Base-by-base conservation (phyloP, 768 basidiomycete genomes). In the Rubroboletus satanas region DNA sequence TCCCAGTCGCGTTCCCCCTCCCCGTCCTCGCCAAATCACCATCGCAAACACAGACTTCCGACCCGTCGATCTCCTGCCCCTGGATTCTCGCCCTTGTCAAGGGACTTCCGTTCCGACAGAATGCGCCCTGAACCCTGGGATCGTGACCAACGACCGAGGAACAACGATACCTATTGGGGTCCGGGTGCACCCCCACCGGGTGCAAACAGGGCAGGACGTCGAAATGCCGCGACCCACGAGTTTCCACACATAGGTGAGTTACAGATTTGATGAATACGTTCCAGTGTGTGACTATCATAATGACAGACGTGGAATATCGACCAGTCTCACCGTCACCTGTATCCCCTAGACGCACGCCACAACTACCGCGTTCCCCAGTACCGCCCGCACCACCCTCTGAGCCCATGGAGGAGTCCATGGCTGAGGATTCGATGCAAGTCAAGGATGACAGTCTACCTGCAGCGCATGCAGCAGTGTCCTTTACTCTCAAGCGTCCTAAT, bases 401-500 rank as follows among this genome's bases (percentile, higher is more conserved):
- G 15, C 73, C 80, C 10, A 70, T 70, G 12, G 71, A 71, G 5
- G 73, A 70, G 52, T 36, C 50, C 28, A 26, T 15, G 8, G 28
- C 38, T 0, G 65, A 62, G 23, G 52, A 49, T 32, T 48, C 52
- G 14, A 29, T 15, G 8, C 45, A 53, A 18, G 35, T 41, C 18
- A 73, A 71, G 55, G 67, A 74, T 35, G 62, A 60, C 12, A 66
- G 64, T 7, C 69, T 79, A 0, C 76, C 76, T 10, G 48, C 54
- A 5, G 31, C 65, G 32, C 81, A 79, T 57, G 53, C 67, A 4
- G 58, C 72, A 2, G 72, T 79, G 5, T 77, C 75, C n/a, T 74
- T 78, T 38, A 41, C 68, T 12, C 69, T 77, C 45, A 78, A 76
- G 48, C 76, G 75, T 21, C 79, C 80, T 7, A 70, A 71, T 1